Evolutionary conservation across 208 protist genomes (phyloP).

Genomic region (Trichomonas gallinae): DNA sequence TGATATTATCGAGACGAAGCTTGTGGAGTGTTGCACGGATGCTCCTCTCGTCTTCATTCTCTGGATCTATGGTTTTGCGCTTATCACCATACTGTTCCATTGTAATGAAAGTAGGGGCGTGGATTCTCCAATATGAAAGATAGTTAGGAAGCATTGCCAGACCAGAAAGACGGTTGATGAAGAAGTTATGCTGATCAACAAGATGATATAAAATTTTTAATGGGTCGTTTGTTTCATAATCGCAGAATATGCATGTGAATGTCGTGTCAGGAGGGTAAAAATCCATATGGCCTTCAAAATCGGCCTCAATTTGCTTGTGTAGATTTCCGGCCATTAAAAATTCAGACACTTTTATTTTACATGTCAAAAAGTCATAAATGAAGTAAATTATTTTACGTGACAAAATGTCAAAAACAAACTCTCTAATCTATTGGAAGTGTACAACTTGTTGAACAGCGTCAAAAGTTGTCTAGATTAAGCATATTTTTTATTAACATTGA

Average conservation of each 20-base stretch:
- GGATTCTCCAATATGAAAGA: not conserved
- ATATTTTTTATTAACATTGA: too few species aligned
- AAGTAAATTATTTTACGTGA: too few species aligned
- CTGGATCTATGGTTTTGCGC: not conserved
- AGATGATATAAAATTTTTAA: not conserved
- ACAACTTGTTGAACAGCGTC: too few species aligned
- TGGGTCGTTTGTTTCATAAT: not conserved
- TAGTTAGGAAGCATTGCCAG: not conserved
- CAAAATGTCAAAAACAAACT: too few species aligned
- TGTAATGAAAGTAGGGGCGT: not conserved
- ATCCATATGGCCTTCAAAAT: not conserved
- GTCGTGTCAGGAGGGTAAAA: not conserved
- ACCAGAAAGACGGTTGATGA: not conserved
- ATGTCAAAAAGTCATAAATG: too few species aligned
- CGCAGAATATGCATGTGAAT: not conserved
- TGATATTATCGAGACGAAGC: not conserved
- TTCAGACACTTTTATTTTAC: too few species aligned
- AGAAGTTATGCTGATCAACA: not conserved
- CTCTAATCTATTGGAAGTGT: too few species aligned
- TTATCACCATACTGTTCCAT: not conserved
- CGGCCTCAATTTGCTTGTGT: not conserved
- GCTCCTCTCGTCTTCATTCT: not conserved
- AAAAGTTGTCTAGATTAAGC: too few species aligned
- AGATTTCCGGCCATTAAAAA: too few species aligned
- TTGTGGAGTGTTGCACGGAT: not conserved